Evolutionary conservation across 208 protist species (phyloP), one percentile per base, ranked within the genome.

Genomic region (Angomonas ambiguus): DNA sequence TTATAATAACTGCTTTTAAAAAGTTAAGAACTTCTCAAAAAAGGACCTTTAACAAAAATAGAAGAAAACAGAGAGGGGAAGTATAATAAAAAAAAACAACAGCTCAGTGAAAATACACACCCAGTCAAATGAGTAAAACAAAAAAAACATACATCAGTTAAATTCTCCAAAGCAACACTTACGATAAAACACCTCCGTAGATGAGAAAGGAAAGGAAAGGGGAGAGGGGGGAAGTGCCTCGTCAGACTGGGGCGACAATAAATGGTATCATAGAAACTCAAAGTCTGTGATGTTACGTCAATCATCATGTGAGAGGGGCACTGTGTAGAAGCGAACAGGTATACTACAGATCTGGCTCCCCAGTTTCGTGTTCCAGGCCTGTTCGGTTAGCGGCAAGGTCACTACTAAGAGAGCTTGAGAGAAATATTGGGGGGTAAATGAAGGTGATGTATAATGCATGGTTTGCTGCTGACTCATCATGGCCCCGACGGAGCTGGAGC

Each of bases 1-100:
- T 94, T 55, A 24, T 89, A 51, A 56, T 56, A 27, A 48, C 41
- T 11, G 18, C 18, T 20, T 48, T 48, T n/a, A n/a, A 48, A 48
- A 48, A 48, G 11, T 18, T 48, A 18, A 48, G 13, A 20, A 20
- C 13, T 48, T 48, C 11, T 18, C 18, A 18, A 20, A 18, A n/a
- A n/a, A 30, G 6, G 11, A 8, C n/a, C 27, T 56, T 56, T 27
- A 56, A 27, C 27, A 27, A 56, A 62, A 62, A 27, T 45, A 30
- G 28, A 16, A 41, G 2, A 27, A 30, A n/a, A n/a, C n/a, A n/a
- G n/a, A n/a, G n/a, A n/a, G n/a, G n/a, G n/a, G n/a, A n/a, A n/a
- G n/a, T n/a, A n/a, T n/a, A n/a, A n/a, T n/a, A n/a, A n/a, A n/a
- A n/a, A n/a, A n/a, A n/a, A n/a, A n/a, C n/a, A n/a, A n/a, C n/a